Conservation (phyloP, 345 rosid genomes). For the Abelmoschus esculentus region DNA sequence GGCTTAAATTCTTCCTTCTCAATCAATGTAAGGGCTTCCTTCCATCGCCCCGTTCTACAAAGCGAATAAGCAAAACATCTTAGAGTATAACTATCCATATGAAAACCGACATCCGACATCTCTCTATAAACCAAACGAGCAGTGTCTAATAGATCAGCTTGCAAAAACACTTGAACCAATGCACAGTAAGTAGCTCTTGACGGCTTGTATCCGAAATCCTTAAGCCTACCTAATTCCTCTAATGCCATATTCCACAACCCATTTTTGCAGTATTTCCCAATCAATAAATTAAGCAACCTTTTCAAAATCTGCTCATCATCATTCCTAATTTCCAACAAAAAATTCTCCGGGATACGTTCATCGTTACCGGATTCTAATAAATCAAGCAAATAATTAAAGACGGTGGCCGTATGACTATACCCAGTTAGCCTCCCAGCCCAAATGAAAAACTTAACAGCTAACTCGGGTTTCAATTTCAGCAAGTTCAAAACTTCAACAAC, state of each 20-base stretch:
- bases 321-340: slow-evolving; percentile 50
- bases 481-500: slow-evolving; percentile 60
- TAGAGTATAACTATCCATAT: slow-evolving; percentile 58
- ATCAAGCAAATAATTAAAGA: slow-evolving; percentile 60
- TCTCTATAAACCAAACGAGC: slow-evolving; percentile 71
- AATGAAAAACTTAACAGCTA: slow-evolving; percentile 61
- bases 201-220: slow-evolving; percentile 66
- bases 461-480: slow-evolving; percentile 37
- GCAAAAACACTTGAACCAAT: slow-evolving; percentile 62
- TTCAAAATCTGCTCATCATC: slow-evolving; percentile 66
- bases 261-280: slow-evolving; percentile 54
- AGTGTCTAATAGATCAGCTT: slow-evolving; percentile 58
- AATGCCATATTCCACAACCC: slow-evolving; percentile 71
- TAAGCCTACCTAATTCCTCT: slow-evolving; percentile 86
- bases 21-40: slow-evolving; percentile 65
- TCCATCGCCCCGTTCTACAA: slow-evolving; percentile 72
- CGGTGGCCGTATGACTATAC: slow-evolving; percentile 46
- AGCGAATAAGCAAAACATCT: slow-evolving; percentile 69
- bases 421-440: slow-evolving; percentile 95
- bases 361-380: slow-evolving; percentile 33
- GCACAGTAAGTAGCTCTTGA: slow-evolving; percentile 59
- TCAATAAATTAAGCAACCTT: slow-evolving; percentile 62
- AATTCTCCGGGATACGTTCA: slow-evolving; percentile 44
- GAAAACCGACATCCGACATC: slow-evolving; percentile 51
- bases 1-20: slow-evolving; percentile 65